Percentiles rank a stretch among this genome's conserved stretches.
Conservation (phyloP, 2,329 filamentous ascomycete species). For the Sarocladiaceae sp. region DNA sequence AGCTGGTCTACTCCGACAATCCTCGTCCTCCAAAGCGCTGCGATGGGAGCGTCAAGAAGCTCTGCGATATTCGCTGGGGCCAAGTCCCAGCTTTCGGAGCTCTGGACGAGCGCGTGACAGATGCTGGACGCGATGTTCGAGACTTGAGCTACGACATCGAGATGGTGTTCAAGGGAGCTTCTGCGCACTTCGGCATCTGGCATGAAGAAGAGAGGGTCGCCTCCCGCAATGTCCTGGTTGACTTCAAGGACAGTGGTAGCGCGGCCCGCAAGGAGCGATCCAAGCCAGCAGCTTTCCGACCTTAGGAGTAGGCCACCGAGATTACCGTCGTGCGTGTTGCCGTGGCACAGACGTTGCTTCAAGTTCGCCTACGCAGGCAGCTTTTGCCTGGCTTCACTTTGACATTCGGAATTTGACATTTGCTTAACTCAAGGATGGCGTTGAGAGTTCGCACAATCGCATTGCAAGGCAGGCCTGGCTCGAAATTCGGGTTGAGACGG, state of each 20-base stretch:
- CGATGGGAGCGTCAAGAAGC: not conserved
- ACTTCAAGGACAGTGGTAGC: not conserved
- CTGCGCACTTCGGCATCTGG: conserved; percentile 5
- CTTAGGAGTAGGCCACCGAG: too few relatives aligned
- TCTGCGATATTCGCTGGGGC: conserved; percentile 13
- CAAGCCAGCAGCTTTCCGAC: not conserved
- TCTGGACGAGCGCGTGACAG: not conserved
- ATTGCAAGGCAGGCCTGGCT: too few relatives aligned
- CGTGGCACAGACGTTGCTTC: too few relatives aligned
- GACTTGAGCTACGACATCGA: not conserved
- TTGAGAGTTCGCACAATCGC: too few relatives aligned
- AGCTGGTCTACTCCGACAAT: conserved; percentile 1
- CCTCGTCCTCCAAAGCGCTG: not conserved
- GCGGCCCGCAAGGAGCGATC: not conserved
- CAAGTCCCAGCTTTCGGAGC: conserved; percentile 9
- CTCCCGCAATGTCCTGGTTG: not conserved
- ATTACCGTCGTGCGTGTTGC: too few relatives aligned
- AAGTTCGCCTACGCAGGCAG: too few relatives aligned
- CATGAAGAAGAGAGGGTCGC: not conserved
- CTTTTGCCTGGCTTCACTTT: too few relatives aligned
- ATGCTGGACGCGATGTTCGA: not conserved
- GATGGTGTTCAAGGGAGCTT: conserved; percentile 1
- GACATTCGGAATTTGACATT: too few relatives aligned
- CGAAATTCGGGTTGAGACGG: too few relatives aligned
- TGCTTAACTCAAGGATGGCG: too few relatives aligned